A percentile compares a stretch with the other conserved stretches of the same genome.
These are phyloP conservation scores for Allodekkera sacchari DNA, from an alignment of 805 yeast species.

Conservation along the genomic window DNA sequence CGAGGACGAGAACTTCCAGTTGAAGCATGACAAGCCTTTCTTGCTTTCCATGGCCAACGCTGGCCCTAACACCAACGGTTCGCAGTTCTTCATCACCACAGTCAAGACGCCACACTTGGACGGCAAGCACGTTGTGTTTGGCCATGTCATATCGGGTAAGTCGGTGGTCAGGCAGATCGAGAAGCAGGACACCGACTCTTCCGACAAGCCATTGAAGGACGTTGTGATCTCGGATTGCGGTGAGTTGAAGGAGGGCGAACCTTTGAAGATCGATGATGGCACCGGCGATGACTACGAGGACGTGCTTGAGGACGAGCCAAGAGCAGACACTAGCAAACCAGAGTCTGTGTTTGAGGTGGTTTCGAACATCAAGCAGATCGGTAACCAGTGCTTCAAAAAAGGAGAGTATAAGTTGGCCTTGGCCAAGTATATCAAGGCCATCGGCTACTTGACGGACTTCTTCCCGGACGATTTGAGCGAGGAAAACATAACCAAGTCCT, in stretches of 20 bases:
- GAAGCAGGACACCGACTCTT: slow-evolving; percentile 50
- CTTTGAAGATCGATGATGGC: slow-evolving; percentile 53
- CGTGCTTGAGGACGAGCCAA: slow-evolving; percentile 63
- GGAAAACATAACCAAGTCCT: slow-evolving; percentile 41
- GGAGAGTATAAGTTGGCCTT: slow-evolving; percentile 50
- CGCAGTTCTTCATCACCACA: slow-evolving; percentile 91
- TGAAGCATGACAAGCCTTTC: slow-evolving; percentile 76
- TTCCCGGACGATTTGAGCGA: slow-evolving; percentile 61
- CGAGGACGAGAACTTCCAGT: slow-evolving; percentile 81
- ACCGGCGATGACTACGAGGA: slow-evolving; percentile 83
- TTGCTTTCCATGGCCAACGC: slow-evolving; percentile 95
- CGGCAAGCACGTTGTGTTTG: slow-evolving; percentile 95
- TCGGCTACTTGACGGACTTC: slow-evolving; percentile 59
- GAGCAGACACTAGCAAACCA: slow-evolving; percentile 50
- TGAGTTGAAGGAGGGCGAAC: slow-evolving; percentile 52
- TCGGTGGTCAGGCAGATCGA: slow-evolving; percentile 75
- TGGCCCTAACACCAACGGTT: slow-evolving; percentile 92
- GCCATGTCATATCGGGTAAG: slow-evolving; percentile 78
- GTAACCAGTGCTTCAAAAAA: slow-evolving; percentile 65
- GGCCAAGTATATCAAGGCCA: slow-evolving; percentile 66
- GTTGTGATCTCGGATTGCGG: slow-evolving; percentile 78
- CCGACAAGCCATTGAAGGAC: slow-evolving; percentile 64
- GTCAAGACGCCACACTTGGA: slow-evolving; percentile 90
- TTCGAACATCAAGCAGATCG: slow-evolving; percentile 60
- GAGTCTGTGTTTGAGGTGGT: slow-evolving; percentile 62